Conservation (phyloP, 148 eudicot genomes). For the Chenopodium album region DNA sequence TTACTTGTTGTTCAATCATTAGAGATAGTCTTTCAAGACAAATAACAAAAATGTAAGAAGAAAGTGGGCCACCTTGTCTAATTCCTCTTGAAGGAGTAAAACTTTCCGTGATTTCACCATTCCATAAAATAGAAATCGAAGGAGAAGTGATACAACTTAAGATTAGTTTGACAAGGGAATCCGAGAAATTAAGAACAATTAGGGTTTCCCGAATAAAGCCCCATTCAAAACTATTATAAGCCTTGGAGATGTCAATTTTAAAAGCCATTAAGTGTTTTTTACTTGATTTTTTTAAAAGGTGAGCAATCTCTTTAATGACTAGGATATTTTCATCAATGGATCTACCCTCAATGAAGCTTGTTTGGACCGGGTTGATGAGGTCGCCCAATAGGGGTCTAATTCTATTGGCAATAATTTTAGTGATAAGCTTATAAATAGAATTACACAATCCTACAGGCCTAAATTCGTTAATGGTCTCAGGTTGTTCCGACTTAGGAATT, state of each 20-base stretch:
- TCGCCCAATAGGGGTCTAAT: not conserved
- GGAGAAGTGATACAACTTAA: not conserved
- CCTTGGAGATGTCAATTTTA: not conserved
- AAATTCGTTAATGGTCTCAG: not conserved
- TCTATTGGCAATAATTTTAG: not conserved
- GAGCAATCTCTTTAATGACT: not conserved
- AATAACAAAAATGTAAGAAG: too few relatives aligned
- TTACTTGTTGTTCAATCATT: too few relatives aligned
- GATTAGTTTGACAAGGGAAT: accelerated
- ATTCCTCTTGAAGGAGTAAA: too few relatives aligned
- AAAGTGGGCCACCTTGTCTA: too few relatives aligned
- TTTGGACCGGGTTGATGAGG: not conserved
- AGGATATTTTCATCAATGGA: not conserved
- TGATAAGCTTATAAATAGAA: not conserved
- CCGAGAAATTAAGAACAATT: not conserved
- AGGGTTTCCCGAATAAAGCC: not conserved
- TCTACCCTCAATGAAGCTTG: not conserved
- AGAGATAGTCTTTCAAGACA: too few relatives aligned
- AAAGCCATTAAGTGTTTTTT: not conserved
- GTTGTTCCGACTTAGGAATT: not conserved
- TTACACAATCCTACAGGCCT: not conserved
- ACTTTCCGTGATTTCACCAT: not conserved
- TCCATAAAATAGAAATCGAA: not conserved
- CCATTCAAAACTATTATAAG: not conserved
- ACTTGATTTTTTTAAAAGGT: not conserved